A percentile compares a stretch with the other conserved stretches of the same genome.
These are phyloP conservation scores for Clitocybe nebularis DNA, from an alignment of 1,284 basidiomycete species.

Conservation along the genomic window DNA sequence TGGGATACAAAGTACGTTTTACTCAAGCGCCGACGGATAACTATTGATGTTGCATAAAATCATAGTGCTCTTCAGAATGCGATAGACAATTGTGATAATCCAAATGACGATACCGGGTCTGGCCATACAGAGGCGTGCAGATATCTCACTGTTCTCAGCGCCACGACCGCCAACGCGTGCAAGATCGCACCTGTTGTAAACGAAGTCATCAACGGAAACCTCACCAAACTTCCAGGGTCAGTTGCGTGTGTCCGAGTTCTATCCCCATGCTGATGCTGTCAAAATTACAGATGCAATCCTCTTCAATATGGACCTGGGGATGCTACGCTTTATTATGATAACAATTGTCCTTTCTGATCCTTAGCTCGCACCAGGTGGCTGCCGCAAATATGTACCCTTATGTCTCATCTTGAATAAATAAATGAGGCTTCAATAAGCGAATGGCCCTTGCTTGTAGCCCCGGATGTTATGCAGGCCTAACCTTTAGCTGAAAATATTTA, in stretches of 20 bases:
- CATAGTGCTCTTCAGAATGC: conserved; percentile 36
- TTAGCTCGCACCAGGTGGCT: neutral
- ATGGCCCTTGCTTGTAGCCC: too few relatives aligned
- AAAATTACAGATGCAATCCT: conserved; percentile 30
- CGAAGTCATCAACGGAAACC: conserved; percentile 25
- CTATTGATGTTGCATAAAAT: neutral
- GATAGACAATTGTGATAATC: conserved; percentile 45
- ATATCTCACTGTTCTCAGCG: conserved; percentile 28
- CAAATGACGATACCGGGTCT: conserved; percentile 30
- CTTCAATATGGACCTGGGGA: conserved; percentile 31
- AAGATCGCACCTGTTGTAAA: conserved; percentile 31
- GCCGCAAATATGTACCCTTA: too few relatives aligned
- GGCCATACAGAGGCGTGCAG: conserved; percentile 40
- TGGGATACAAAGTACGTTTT: conserved; percentile 29
- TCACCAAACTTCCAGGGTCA: conserved; percentile 30
- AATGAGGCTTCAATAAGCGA: neutral
- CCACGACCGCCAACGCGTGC: conserved; percentile 26
- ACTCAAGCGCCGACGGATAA: neutral
- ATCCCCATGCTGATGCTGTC: neutral
- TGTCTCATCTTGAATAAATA: too few relatives aligned
- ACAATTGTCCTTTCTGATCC: conserved; percentile 21
- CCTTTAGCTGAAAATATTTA: too few relatives aligned
- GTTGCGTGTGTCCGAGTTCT: conserved; percentile 1
- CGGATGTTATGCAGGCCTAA: too few relatives aligned
- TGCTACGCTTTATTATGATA: conserved; percentile 25